Base-by-base conservation (phyloP, 805 yeast genomes). In the Saturnispora sanitii region DNA sequence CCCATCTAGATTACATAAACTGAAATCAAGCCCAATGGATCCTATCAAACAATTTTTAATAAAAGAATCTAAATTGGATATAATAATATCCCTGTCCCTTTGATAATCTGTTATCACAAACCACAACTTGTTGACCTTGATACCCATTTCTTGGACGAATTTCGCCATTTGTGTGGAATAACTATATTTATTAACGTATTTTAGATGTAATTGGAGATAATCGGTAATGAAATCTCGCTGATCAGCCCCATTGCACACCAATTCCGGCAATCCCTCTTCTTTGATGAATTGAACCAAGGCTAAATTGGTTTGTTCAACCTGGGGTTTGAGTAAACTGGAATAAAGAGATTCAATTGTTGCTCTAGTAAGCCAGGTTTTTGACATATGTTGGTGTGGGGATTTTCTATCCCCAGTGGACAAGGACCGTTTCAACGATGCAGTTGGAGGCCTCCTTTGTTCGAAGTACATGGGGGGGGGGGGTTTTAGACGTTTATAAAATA, bases 221-320 rank as follows among this genome's bases (percentile, higher is more conserved):
- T 22, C 26, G 13, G 25, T 12, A 16, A 28, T 36, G 12, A 6
- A 1, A 7, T 34, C 33, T 11, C 20, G 20, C 8, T 12, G 9
- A 12, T 6, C n/a, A 4, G 20, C n/a, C 4, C 33, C 30, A 17
- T 30, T 19, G 15, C 33, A 28, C 17, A 36, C 28, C 8, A 36
- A 22, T 29, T 36, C 33, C 9, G 39, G 39, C 9, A 36, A 16
- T 1, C 39, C 39, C 28, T 36, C 39, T n/a, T 18, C 39, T 9
- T 21, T 19, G 16, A 36, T 36, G 16, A 36, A 36, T 4, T 33
- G 29, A 6, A 36, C 30, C 18, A 36, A 28, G 5, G 39, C 30
- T 9, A 28, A 21, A 29, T 36, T 36, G 4, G 33, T 19, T 4
- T 9, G 15, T 5, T 36, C 39, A 13, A 36, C 28, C 9, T 30